Evolutionary conservation across 73 alveolate genomes (phyloP), one percentile per base, ranked within the genome.

Genomic region (Tetrahymena elliotti): DNA sequence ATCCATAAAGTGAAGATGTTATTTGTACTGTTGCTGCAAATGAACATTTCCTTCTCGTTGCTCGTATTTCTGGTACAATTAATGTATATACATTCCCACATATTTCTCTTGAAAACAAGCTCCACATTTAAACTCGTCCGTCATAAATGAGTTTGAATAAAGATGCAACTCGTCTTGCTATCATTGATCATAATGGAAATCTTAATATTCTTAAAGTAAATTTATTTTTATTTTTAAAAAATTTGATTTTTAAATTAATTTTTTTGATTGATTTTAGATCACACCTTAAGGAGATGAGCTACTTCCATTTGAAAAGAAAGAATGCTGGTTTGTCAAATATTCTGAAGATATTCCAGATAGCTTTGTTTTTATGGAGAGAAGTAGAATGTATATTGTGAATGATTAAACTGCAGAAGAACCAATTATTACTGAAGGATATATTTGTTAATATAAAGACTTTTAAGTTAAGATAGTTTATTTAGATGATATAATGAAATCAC

Each of bases 291-390:
- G 84, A 38, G 98, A 97, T 27, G 97, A 95, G 95, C 93, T 84
- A 93, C 96, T 94, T 83, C 98, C 36, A 38, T 94, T 94, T 95
- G 99, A 98, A 84, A 97, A 98, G 93, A 97, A 98, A 93, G 99
- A 99, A 94, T 99, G 99, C 84, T 99, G 99, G 99, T 96, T 98
- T 95, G 98, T 99, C 94, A 96, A 98, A 93, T 99, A 99, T 99
- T 97, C 99, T 41, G 96, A 98, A 93, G 99, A 99, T 97, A 98
- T 98, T 84, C 99, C 99, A 3, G 96, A 96, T 68, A 98, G 97
- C 94, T 99, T 99, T 93, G 99, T 99, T 35, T 96, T 98, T 93
- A 98, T 99, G 99, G 99, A 98, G 97, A 95, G 93, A 93, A 92
- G 95, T 84, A 83, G 96, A 94, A 35, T 93, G 33, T 93, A 92